Base-by-base conservation (phyloP, 805 yeast species). In the Hanseniaspora guilliermondii region DNA sequence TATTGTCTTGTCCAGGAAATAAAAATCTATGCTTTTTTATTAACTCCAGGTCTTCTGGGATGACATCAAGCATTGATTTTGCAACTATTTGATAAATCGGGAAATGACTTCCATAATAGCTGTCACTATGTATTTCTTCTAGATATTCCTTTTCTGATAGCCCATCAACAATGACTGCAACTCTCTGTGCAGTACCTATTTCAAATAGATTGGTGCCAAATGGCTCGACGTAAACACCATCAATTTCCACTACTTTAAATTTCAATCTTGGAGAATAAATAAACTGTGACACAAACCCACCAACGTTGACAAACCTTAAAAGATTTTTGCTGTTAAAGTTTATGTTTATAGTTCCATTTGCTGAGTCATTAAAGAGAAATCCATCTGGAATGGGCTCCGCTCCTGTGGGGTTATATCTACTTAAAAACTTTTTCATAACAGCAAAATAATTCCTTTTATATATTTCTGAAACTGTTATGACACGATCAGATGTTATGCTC, bases 311-410 rank as follows among this genome's bases (percentile, higher is more conserved):
- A 56, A 85, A 72, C 61, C 88, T 74, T 46, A 83, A 61, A 49
- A 82, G 68, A 65, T 85, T 83, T 0, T 85, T 83, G 56, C 76
- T 80, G 39, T 76, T 75, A 6, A 80, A 76, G 53, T 76, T 73
- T 52, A 85, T 82, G 27, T 65, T 50, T 64, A 84, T 70, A 0
- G 82, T 73, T 4, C 69, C 75, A 58, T 80, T 79, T 53, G 75
- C 72, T 6, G 85, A 72, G 59, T 85, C 86, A 64, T 84, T 83
- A 63, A 83, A 76, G 40, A 85, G 68, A 19, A 78, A 57, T 61
- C 78, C 79, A 58, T 80, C 81, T 2, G 91, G 91, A 49, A 84
- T 74, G 16, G 94, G 94, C 64, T 85, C 94, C 17, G 85, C 87
- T 40, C 94, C 94, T 2, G 89, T 84, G 21, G 94, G 94, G 60